phyloP scores from a whole-genome alignment of 2,329 filamentous ascomycete genomes.

The Pseudocercospora vitis region DNA sequence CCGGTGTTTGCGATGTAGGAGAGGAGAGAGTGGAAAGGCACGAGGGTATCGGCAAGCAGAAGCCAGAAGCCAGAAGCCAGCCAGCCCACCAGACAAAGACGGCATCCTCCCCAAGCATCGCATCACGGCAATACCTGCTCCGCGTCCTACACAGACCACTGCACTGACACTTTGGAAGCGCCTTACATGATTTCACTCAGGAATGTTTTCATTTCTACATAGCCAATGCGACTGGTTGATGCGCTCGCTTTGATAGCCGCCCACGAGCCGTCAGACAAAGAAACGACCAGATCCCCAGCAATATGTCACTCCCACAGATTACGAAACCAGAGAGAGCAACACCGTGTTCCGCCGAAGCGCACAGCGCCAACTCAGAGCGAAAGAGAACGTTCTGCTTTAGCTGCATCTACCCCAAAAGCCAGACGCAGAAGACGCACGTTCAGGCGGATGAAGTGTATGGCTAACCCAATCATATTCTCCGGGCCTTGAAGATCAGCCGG shows the following conservation, averaged over 20 bases:
- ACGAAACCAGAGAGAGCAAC: slow-evolving; percentile 1
- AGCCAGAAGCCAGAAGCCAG: slow-evolving; percentile 12
- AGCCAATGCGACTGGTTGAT: slow-evolving; percentile 3
- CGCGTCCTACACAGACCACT: background rate
- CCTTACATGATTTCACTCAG: too few relatives aligned
- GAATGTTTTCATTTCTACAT: slow-evolving; percentile 1
- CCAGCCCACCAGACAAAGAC: background rate
- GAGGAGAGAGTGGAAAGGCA: too few relatives aligned
- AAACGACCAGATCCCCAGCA: slow-evolving; percentile 13
- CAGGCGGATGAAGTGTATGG: slow-evolving; percentile 14
- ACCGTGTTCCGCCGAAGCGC: slow-evolving; percentile 20
- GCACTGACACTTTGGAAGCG: background rate
- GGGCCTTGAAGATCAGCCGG: slow-evolving; percentile 16
- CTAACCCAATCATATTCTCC: slow-evolving; percentile 17
- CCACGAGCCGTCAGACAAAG: slow-evolving; percentile 23
- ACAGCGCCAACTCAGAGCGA: slow-evolving; percentile 19
- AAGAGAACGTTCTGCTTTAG: slow-evolving; percentile 19
- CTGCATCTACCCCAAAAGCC: slow-evolving; percentile 21
- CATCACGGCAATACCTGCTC: slow-evolving; percentile 1
- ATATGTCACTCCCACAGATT: slow-evolving; percentile 15
- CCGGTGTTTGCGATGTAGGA: slow-evolving; percentile 19
- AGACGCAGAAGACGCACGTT: slow-evolving; percentile 20
- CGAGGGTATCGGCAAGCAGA: too few relatives aligned
- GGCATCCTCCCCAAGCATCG: too few relatives aligned
- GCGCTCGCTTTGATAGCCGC: slow-evolving; percentile 15